phyloP scores from a whole-genome alignment of 306 rosid genomes.

The Vicia faba region DNA sequence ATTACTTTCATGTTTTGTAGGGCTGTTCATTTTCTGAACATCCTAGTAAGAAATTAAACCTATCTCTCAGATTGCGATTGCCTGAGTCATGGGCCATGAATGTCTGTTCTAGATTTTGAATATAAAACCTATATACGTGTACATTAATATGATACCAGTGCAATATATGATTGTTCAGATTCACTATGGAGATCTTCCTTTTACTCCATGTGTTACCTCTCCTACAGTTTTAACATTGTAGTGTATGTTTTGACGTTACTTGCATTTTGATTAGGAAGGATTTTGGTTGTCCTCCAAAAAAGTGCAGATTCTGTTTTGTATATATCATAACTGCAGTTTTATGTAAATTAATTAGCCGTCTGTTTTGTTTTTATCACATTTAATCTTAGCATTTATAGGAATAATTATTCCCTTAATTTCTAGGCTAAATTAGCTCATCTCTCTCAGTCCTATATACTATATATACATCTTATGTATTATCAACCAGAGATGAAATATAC shows the following conservation, averaged over 20 bases:
- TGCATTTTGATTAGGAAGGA: neutral
- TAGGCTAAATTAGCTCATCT: too few relatives aligned
- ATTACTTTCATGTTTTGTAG: conserved; percentile 11
- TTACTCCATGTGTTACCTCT: conserved; percentile 4
- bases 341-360: too few relatives aligned
- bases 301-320: too few relatives aligned
- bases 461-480: too few relatives aligned
- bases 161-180: neutral
- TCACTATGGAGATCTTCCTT: conserved; percentile 17
- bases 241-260: conserved; percentile 9
- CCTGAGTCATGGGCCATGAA: neutral
- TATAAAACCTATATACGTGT: neutral
- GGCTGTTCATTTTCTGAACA: conserved; percentile 25
- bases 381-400: too few relatives aligned
- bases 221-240: neutral
- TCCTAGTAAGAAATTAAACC: conserved; percentile 8
- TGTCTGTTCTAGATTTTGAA: neutral
- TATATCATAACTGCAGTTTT: too few relatives aligned
- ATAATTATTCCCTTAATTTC: too few relatives aligned
- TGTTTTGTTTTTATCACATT: too few relatives aligned
- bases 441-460: too few relatives aligned
- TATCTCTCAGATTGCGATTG: neutral
- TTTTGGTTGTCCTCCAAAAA: neutral
- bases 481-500: too few relatives aligned
- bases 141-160: neutral